A percentile compares a stretch with the other conserved stretches of the same genome.
phyloP scores from a whole-genome alignment of 2,329 filamentous ascomycete species.

The Clarireedia monteithiana region DNA sequence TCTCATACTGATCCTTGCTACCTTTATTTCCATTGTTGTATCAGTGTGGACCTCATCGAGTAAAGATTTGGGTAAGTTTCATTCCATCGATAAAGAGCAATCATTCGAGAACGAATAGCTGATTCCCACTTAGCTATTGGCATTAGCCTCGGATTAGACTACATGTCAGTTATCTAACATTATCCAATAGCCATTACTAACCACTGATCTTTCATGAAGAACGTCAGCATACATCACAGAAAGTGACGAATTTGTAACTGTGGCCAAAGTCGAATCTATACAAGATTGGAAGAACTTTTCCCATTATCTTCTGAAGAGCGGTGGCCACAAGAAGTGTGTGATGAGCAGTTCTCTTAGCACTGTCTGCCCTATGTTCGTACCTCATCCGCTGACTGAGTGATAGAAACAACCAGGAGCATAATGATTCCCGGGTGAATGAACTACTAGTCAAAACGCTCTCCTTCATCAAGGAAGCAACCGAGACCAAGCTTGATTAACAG shows the following conservation, averaged over 20 bases:
- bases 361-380: no score
- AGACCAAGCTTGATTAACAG: not conserved
- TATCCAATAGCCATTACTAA: no score
- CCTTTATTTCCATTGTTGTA: no score
- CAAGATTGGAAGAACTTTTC: not conserved
- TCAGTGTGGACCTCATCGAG: no score
- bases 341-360: not conserved
- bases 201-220: not conserved
- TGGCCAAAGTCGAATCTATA: not conserved
- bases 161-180: not conserved
- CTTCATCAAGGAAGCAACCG: not conserved
- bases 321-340: not conserved
- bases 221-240: not conserved
- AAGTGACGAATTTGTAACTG: not conserved
- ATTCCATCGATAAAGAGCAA: no score
- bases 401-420: not conserved
- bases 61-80: no score
- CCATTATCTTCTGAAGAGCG: not conserved
- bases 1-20: no score
- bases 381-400: not conserved
- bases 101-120: not conserved
- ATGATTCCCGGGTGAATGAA: not conserved
- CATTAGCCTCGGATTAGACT: not conserved
- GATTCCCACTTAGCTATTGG: not conserved
- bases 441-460: not conserved